These are phyloP conservation scores for Allodekkera sacchari DNA, from an alignment of 805 yeast genomes.

Conservation along the genomic window DNA sequence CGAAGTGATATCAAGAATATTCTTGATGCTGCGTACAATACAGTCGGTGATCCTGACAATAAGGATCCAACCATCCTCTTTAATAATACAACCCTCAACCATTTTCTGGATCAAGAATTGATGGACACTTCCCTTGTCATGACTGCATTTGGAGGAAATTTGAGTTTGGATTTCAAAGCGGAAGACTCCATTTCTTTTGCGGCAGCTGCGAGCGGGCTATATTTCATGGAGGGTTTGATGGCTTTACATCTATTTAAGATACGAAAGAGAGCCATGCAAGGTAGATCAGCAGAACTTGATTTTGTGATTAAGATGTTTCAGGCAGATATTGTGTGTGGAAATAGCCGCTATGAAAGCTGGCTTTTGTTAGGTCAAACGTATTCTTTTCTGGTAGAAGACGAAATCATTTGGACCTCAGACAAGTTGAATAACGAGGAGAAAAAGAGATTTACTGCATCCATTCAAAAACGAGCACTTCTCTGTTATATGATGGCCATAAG, in stretches of 20 bases:
- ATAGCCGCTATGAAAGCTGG: constrained; percentile 80
- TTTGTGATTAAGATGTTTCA: constrained; percentile 58
- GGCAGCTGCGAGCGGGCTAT: constrained; percentile 48
- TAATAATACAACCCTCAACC: constrained; percentile 38
- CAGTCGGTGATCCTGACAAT: constrained; percentile 59
- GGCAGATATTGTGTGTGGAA: constrained; percentile 58
- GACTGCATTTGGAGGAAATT: constrained; percentile 44
- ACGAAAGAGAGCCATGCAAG: constrained; percentile 71
- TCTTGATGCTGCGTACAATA: constrained; percentile 63
- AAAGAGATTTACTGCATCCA: constrained; percentile 48
- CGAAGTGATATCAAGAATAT: constrained; percentile 66
- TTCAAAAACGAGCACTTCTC: constrained; percentile 62
- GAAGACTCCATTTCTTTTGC: constrained; percentile 26
- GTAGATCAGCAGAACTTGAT: constrained; percentile 75
- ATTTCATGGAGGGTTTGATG: constrained; percentile 59
- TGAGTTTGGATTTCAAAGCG: constrained; percentile 17
- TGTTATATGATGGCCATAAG: constrained; percentile 71
- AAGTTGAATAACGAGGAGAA: constrained; percentile 57
- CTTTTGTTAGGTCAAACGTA: constrained; percentile 70
- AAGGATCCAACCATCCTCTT: constrained; percentile 31
- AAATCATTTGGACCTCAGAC: constrained; percentile 87
- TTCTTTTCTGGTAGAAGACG: constrained; percentile 77
- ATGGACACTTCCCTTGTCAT: constrained; percentile 38
- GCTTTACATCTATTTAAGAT: constrained; percentile 60
- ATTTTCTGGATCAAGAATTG: constrained; percentile 35